Percentiles rank a stretch among this genome's conserved stretches.
Evolutionary conservation across 2,329 filamentous ascomycete genomes (phyloP).

Genomic region (Talaromyces sp.): DNA sequence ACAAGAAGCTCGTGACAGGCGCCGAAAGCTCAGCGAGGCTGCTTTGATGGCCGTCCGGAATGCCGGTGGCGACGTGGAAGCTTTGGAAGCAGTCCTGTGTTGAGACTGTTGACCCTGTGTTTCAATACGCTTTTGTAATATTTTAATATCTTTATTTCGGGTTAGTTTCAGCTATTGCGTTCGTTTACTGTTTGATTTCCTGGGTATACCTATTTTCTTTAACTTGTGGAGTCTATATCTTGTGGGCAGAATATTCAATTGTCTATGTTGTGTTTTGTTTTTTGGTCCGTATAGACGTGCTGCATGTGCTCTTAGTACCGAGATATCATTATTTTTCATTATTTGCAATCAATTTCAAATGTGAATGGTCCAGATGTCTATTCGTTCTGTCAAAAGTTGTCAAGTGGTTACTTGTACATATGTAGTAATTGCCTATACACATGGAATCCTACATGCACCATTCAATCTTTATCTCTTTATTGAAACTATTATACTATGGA

Average conservation of each 20-base stretch:
- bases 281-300: background rate
- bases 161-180: background rate
- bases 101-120: constrained; percentile 15
- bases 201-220: background rate
- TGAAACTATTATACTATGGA: background rate
- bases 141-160: constrained; percentile 1
- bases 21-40: constrained; percentile 43
- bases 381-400: background rate
- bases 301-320: background rate
- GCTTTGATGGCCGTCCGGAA: constrained; percentile 38
- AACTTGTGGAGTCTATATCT: background rate
- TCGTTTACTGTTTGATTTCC: background rate
- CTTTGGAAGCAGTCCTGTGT: constrained; percentile 35
- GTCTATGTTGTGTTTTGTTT: background rate
- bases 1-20: constrained; percentile 75
- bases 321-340: background rate
- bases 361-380: background rate
- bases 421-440: background rate
- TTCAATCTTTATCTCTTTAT: background rate
- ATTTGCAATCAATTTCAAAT: background rate
- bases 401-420: background rate
- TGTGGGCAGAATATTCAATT: background rate
- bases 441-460: background rate
- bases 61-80: constrained; percentile 42
- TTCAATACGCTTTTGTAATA: background rate